A percentile compares a stretch with the other conserved stretches of the same genome.
Evolutionary conservation across 169 alveolate genomes (phyloP).

Genomic region (Plasmodium chabaudi): DNA sequence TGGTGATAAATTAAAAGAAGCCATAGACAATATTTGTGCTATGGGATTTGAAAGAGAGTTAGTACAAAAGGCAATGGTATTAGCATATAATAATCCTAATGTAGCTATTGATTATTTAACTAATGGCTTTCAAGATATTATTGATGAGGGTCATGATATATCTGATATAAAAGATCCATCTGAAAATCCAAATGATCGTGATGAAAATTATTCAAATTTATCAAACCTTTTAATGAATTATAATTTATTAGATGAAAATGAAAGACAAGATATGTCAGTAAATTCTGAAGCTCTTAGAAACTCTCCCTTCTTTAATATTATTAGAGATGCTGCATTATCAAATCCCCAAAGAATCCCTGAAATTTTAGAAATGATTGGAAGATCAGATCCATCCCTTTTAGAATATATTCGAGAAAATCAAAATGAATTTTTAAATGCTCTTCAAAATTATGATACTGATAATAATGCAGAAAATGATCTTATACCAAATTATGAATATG

Average conservation of each 20-base stretch:
- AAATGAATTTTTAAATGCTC: conserved; percentile 88
- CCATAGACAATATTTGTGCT: conserved; percentile 87
- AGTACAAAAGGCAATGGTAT: conserved; percentile 93
- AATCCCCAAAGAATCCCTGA: conserved; percentile 92
- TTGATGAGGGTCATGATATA: neutral
- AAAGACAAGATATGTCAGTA: conserved; percentile 5
- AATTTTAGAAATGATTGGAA: conserved; percentile 88
- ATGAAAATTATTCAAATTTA: conserved; percentile 64
- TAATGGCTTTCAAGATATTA: conserved; percentile 85
- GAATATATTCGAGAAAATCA: conserved; percentile 88
- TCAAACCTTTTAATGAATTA: conserved; percentile 59
- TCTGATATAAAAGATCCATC: conserved; percentile 16
- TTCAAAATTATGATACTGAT: conserved; percentile 78
- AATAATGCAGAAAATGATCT: conserved; percentile 23
- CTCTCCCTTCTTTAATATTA: conserved; percentile 89
- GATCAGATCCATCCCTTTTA: conserved; percentile 89
- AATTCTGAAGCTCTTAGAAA: conserved; percentile 76
- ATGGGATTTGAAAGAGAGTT: conserved; percentile 94
- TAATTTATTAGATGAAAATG: conserved; percentile 19
- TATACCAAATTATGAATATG: conserved; percentile 45
- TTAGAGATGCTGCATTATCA: conserved; percentile 89
- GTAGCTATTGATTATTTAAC: conserved; percentile 96
- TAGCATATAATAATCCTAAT: conserved; percentile 96
- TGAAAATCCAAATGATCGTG: conserved; percentile 75
- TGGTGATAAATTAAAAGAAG: conserved; percentile 76